These are phyloP conservation scores for Leucocoprinus birnbaumii DNA, from an alignment of 768 basidiomycete species.

Conservation along the genomic window DNA sequence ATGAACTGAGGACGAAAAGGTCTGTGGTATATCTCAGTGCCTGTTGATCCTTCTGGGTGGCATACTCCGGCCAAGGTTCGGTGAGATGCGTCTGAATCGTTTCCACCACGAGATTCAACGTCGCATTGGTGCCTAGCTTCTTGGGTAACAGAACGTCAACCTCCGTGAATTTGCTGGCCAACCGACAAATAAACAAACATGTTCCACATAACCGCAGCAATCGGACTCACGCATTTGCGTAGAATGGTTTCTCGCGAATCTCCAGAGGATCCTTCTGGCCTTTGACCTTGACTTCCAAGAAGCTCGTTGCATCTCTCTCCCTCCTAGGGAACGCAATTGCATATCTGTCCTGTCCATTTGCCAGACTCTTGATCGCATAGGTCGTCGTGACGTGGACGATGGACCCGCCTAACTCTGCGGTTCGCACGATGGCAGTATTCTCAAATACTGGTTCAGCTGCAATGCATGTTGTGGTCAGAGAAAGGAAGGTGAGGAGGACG, in stretches of 20 bases:
- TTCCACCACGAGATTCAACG: slow-evolving; percentile 75
- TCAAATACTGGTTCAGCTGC: slow-evolving; percentile 57
- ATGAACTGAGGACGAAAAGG: slow-evolving; percentile 83
- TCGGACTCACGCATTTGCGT: slow-evolving; percentile 48
- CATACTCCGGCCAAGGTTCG: slow-evolving; percentile 69
- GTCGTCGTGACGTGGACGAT: slow-evolving; percentile 88
- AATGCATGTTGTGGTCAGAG: slow-evolving; percentile 31
- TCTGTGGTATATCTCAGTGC: slow-evolving; percentile 74
- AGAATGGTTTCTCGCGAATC: slow-evolving; percentile 45
- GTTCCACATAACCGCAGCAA: neutral
- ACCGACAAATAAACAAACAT: slow-evolving; percentile 11
- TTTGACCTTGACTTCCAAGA: slow-evolving; percentile 79
- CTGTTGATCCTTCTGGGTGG: slow-evolving; percentile 75
- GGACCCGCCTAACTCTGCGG: slow-evolving; percentile 86
- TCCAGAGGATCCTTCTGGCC: slow-evolving; percentile 55
- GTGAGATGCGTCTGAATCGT: slow-evolving; percentile 78
- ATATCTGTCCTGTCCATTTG: slow-evolving; percentile 59
- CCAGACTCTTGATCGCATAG: slow-evolving; percentile 76
- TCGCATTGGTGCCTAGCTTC: slow-evolving; percentile 52
- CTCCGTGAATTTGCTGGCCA: slow-evolving; percentile 41
- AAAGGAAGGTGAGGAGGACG: slow-evolving; percentile 35
- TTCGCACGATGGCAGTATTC: slow-evolving; percentile 87
- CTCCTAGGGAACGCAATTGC: slow-evolving; percentile 61
- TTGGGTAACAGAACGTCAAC: slow-evolving; percentile 66
- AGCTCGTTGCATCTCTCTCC: slow-evolving; percentile 69